A percentile compares a stretch with the other conserved stretches of the same genome.
These are phyloP conservation scores for Actinomortierella ambigua DNA, from an alignment of 371 early-diverging fungal genomes.

Conservation along the genomic window DNA sequence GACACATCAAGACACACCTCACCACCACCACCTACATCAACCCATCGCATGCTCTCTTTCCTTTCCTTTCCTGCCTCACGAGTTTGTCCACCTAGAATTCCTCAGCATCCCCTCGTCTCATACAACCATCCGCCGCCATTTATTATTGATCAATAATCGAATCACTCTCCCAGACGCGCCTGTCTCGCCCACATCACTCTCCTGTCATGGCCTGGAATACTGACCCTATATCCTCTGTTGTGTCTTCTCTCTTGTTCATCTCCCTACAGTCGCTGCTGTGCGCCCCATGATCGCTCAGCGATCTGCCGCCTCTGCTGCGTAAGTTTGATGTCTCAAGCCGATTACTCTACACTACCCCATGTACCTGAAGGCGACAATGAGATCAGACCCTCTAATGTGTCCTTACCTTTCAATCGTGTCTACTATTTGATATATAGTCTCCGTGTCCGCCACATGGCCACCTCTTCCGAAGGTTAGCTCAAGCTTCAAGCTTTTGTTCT, in stretches of 20 bases:
- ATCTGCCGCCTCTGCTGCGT: slow-evolving; percentile 47
- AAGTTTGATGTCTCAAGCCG: slow-evolving; percentile 6
- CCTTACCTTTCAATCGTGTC: too few species aligned
- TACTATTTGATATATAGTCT: too few species aligned
- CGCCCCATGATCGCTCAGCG: slow-evolving; percentile 49
- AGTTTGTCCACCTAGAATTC: too few species aligned
- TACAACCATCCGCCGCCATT: not conserved
- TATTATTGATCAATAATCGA: not conserved
- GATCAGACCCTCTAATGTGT: too few species aligned
- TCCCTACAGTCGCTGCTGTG: slow-evolving; percentile 47
- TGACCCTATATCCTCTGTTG: not conserved
- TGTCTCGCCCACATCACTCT: slow-evolving; percentile 2
- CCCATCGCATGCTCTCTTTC: slow-evolving; percentile 1
- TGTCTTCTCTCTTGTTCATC: not conserved
- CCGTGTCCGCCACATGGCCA: slow-evolving; percentile 48
- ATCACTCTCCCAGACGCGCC: slow-evolving; percentile 1
- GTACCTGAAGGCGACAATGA: too few species aligned
- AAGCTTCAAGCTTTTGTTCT: too few species aligned
- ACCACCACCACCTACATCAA: not conserved
- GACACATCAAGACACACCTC: too few species aligned
- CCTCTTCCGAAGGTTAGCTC: slow-evolving; percentile 46
- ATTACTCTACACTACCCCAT: too few species aligned
- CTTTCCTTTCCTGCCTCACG: too few species aligned
- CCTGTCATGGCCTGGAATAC: not conserved
- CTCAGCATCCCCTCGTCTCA: not conserved